These are phyloP conservation scores for Fusarium sp. DNA, from an alignment of 2,329 filamentous ascomycete species.

Conservation along the genomic window DNA sequence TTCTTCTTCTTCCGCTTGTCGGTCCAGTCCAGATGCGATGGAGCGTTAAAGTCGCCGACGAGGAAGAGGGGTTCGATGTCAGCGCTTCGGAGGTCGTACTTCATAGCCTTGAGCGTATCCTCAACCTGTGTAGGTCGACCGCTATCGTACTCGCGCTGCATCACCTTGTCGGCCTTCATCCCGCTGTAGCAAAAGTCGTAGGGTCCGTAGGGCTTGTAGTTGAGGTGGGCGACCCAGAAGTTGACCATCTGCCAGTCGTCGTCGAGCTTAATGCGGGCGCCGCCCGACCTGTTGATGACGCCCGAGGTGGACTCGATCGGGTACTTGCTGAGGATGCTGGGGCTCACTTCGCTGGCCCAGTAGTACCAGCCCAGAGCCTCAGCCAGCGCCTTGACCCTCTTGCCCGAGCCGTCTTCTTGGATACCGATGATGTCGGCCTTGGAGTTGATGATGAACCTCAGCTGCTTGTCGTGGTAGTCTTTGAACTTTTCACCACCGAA, in stretches of 20 bases:
- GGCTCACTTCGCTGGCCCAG: slow-evolving; percentile 44
- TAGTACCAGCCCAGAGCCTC: slow-evolving; percentile 50
- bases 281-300: slow-evolving; percentile 32
- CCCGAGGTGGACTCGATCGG: slow-evolving; percentile 45
- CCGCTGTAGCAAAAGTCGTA: slow-evolving; percentile 53
- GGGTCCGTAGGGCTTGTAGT: slow-evolving; percentile 50
- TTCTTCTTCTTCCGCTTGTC: slow-evolving; percentile 44
- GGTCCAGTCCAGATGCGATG: slow-evolving; percentile 53
- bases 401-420: slow-evolving; percentile 46
- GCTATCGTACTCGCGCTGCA: slow-evolving; percentile 47
- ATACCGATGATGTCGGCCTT: slow-evolving; percentile 49
- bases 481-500: slow-evolving; percentile 46
- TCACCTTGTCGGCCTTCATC: slow-evolving; percentile 45
- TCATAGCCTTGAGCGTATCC: slow-evolving; percentile 46
- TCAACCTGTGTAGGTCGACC: slow-evolving; percentile 49
- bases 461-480: slow-evolving; percentile 49
- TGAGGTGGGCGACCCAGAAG: slow-evolving; percentile 49
- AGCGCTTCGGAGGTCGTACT: slow-evolving; percentile 40
- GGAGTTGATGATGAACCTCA: slow-evolving; percentile 44
- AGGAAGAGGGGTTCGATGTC: slow-evolving; percentile 48
- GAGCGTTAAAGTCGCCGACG: slow-evolving; percentile 53
- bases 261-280: slow-evolving; percentile 47
- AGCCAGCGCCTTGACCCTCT: slow-evolving; percentile 44
- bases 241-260: slow-evolving; percentile 43
- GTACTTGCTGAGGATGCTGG: slow-evolving; percentile 50